These are phyloP conservation scores for Liquidambar formosana DNA, from an alignment of 164 flowering plant genomes.

Conservation along the genomic window DNA sequence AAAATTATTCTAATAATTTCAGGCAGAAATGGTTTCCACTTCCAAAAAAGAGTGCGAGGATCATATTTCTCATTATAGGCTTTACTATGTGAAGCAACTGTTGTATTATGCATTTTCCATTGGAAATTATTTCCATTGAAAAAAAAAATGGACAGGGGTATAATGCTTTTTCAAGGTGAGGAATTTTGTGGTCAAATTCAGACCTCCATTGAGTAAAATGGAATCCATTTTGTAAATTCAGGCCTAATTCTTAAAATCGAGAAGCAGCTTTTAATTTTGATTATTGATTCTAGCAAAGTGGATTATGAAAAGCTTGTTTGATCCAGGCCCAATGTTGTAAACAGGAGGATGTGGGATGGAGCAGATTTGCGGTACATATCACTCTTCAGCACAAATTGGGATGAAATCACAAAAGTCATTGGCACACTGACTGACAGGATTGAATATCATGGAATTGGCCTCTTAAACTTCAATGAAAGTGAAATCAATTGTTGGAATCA, in stretches of 20 bases:
- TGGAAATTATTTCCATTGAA: no score
- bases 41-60: no score
- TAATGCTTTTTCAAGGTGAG: no score
- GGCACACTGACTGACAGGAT: conserved; percentile 25
- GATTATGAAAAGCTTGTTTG: not conserved
- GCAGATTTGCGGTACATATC: conserved; percentile 45
- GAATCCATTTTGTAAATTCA: no score
- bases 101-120: no score
- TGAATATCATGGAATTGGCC: conserved; percentile 47
- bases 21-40: not conserved
- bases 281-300: not conserved
- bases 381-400: conserved; percentile 41
- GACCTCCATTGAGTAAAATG: no score
- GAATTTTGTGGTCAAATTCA: no score
- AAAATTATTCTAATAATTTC: not conserved
- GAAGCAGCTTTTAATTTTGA: no score
- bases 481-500: conserved; percentile 49
- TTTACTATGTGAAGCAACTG: no score
- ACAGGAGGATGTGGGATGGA: conserved; percentile 55
- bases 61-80: no score
- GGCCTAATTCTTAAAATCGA: no score
- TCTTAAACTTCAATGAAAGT: conserved; percentile 48
- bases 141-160: no score
- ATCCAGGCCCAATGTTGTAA: conserved; percentile 32
- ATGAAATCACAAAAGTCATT: conserved; percentile 29